Base-by-base conservation (phyloP, 202 grass and related monocot genomes). In the Eragrostis tef region DNA sequence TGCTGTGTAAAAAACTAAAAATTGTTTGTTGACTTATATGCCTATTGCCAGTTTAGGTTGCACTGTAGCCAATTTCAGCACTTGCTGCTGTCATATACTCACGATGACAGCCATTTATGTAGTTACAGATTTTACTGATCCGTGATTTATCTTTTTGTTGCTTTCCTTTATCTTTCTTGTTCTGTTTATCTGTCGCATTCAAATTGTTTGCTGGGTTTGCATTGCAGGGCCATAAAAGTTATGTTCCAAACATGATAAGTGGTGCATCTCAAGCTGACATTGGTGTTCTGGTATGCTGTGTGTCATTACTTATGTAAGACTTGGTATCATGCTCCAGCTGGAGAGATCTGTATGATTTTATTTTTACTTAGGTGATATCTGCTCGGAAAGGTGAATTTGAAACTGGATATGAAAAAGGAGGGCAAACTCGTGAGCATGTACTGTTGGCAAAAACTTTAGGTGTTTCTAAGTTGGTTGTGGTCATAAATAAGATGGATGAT, bases 221-320 rank as follows among this genome's bases (percentile, higher is more conserved):
- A n/a, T n/a, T n/a, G n/a, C 81, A 97, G 90, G 93, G 93, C 64
- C 93, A 97, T 62, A 97, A 97, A 85, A 97, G 93, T 81, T 97
- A 97, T 69, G 88, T 97, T 24, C 93, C 93, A 29, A 97, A 97
- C 44, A 97, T 97, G 93, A 97, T 97, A 62, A 93, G 93, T 71
- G 93, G 93, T 71, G 93, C 93, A 80, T 97, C 93, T 86, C 93
- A 97, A 97, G 93, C 93, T 81, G 93, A 97, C 82, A 89, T 97
- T 61, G 90, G 93, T 74, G 90, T 97, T 71, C 81, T 97, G 73
- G 93, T 97, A 88, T 83, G 75, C 5, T 70, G 54, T n/a, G 74
- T 7, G 56, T 29, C 48, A 34, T 44, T 57, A n/a, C 27, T 41
- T 75, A 50, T 88, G 54, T 52, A 22, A 49, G 3, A 21, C 11